Evolutionary conservation across 176 grass and related monocot species (phyloP), one percentile per base, ranked within the genome.

Genomic region (Juncus inflexus): DNA sequence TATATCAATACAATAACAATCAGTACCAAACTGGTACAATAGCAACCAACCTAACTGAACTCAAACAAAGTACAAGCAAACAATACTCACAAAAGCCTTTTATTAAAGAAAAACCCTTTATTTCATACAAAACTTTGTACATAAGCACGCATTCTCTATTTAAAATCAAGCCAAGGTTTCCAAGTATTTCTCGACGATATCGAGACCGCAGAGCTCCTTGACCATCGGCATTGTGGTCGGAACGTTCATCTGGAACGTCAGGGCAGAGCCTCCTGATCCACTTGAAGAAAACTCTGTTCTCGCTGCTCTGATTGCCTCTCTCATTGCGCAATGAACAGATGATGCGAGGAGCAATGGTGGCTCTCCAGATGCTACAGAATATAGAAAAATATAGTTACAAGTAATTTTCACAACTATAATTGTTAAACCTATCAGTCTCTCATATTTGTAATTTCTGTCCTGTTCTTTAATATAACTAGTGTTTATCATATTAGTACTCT

Each of bases 201-300:
- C 42, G 3, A 94, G 83, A 40, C 90, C 90, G 7, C 90, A 88
- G 0, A 94, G 52, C 62, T 94, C 81, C 64, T 88, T 94, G 19
- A 94, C 85, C 7, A 63, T 40, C 2, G 89, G 83, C 89, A 88
- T 94, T n/a, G 84, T 83, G 5, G 84, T 85, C 5, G 89, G 85
- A 63, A 80, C 84, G 47, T 94, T 60, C 15, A 94, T 71, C 36
- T 94, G 72, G 40, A 94, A 88, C 5, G 1, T 28, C 7, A 53
- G 7, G 1, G 40, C 1, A 15, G 81, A 75, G 9, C 7, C 70
- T 68, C 65, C 36, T 38, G 61, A 19, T 47, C 9, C 43, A 36
- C 1, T 16, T 5, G 45, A n/a, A 73, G 19, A 5, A 36, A 88
- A 88, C 28, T 88, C 81, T 28, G 12, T 47, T 42, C 85, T 82